Evolutionary conservation across 208 protist species (phyloP), one percentile per base, ranked within the genome.

Genomic region (Leishmania amazonensis): DNA sequence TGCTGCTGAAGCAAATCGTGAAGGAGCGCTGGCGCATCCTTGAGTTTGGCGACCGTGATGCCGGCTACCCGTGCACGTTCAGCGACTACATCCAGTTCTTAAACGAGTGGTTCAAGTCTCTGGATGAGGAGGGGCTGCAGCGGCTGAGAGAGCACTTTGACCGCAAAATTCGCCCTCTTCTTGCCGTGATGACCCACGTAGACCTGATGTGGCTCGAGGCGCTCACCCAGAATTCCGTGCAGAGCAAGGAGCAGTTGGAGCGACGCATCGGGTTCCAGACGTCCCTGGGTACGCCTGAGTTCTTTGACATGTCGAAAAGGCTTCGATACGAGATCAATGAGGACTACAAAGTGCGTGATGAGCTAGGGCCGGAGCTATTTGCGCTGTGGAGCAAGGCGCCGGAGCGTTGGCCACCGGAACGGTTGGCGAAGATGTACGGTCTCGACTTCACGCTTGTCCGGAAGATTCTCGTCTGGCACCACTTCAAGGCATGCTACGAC

Each of bases 401-500:
- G 8, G 95, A 98, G 86, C 89, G 96, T 70, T 98, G 96, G 95
- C 96, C 96, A 45, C 96, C 96, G n/a, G 96, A 98, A 81, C 89
- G 96, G 21, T 82, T 98, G 53, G 93, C 96, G 49, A 97, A 97
- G 84, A 98, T 98, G 96, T 98, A 98, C 81, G 94, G 95, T 11
- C 86, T 98, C n/a, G 95, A 97, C 83, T 97, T 98, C 81, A 98
- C 95, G 6, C 83, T 97, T 19, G 93, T 97, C 57, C 88, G 95
- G 53, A 98, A 98, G 86, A 97, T 98, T 83, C 88, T 98, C 68
- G 94, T 98, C 54, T 97, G 95, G 95, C 96, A 98, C 80, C 94
- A 98, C 84, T 98, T 98, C 83, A 97, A 97, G 85, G 95, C 96
- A n/a, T 98, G 93, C 85, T 98, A 98, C 86, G 96, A 98, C 81